A percentile compares a stretch with the other conserved stretches of the same genome.
Evolutionary conservation across 2,329 filamentous ascomycete species (phyloP).

Genomic region (Bipolaris oryzae): DNA sequence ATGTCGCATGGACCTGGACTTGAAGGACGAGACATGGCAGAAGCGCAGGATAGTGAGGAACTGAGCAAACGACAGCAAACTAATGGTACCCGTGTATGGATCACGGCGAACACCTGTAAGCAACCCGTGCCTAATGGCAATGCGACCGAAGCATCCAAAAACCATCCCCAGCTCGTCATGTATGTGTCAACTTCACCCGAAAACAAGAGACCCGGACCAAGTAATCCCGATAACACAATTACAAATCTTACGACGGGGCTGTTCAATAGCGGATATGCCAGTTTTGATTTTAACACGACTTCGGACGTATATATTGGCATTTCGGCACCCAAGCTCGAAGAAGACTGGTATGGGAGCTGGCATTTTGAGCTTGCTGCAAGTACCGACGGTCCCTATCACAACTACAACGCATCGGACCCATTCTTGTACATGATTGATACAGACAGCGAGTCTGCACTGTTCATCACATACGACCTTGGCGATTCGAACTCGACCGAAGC

Average conservation of each 20-base stretch:
- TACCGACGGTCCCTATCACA: conserved; percentile 77
- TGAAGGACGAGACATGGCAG: background rate
- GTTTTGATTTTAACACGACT: conserved; percentile 65
- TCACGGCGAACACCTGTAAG: conserved; percentile 85
- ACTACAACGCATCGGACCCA: conserved; percentile 61
- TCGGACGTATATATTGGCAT: conserved; percentile 78
- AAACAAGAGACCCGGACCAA: conserved; percentile 71
- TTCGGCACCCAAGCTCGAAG: conserved; percentile 68
- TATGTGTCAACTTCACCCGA: conserved; percentile 72
- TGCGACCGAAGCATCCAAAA: conserved; percentile 48
- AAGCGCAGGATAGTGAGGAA: background rate
- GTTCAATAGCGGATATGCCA: conserved; percentile 73
- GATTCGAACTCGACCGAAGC: conserved; percentile 54
- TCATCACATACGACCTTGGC: conserved; percentile 78
- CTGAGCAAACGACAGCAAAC: conserved; percentile 38
- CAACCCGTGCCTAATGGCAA: conserved; percentile 68
- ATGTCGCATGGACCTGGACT: conserved; percentile 3
- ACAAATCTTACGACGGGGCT: conserved; percentile 49
- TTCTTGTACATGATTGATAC: conserved; percentile 83
- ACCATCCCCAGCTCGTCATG: conserved; percentile 71
- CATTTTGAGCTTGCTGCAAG: conserved; percentile 84
- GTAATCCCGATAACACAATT: conserved; percentile 53
- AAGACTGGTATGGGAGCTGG: conserved; percentile 68
- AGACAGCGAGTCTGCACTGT: conserved; percentile 76
- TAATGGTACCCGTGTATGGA: conserved; percentile 63